Percentiles rank a stretch among this genome's conserved stretches.
phyloP scores from a whole-genome alignment of 169 alveolate species.

The Cyclospora cayetanensis region DNA sequence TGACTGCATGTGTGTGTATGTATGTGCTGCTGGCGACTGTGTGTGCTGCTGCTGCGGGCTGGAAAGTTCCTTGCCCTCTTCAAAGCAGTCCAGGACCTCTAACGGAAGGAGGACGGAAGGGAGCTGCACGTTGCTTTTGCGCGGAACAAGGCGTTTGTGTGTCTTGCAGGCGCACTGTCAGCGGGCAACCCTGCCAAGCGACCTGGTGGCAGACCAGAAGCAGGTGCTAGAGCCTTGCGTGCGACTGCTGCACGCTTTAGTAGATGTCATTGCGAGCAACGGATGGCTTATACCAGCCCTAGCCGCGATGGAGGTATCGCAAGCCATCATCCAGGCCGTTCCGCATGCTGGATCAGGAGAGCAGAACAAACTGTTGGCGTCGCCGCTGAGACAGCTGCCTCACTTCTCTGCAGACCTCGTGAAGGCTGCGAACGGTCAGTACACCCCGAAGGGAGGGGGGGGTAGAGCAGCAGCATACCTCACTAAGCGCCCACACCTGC shows the following conservation, averaged over 20 bases:
- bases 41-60: background rate
- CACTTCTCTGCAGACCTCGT: conserved; percentile 85
- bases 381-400: conserved; percentile 95
- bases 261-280: conserved; percentile 97
- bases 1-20: background rate
- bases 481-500: too few relatives aligned
- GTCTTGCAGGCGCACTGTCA: conserved; percentile 94
- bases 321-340: conserved; percentile 97
- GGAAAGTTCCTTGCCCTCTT: background rate
- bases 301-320: conserved; percentile 96
- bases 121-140: background rate
- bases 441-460: background rate
- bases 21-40: background rate
- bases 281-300: conserved; percentile 96
- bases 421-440: conserved; percentile 83
- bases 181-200: conserved; percentile 88
- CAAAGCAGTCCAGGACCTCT: too few relatives aligned
- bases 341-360: conserved; percentile 79
- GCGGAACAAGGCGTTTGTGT: conserved; percentile 35
- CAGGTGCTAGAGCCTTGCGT: conserved; percentile 82
- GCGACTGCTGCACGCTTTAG: conserved; percentile 95
- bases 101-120: background rate
- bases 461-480: background rate
- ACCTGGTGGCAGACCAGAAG: conserved; percentile 85
- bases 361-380: conserved; percentile 74